These are phyloP conservation scores for Penicillium griseofulvum DNA, from an alignment of 2,329 filamentous ascomycete species.

Conservation along the genomic window DNA sequence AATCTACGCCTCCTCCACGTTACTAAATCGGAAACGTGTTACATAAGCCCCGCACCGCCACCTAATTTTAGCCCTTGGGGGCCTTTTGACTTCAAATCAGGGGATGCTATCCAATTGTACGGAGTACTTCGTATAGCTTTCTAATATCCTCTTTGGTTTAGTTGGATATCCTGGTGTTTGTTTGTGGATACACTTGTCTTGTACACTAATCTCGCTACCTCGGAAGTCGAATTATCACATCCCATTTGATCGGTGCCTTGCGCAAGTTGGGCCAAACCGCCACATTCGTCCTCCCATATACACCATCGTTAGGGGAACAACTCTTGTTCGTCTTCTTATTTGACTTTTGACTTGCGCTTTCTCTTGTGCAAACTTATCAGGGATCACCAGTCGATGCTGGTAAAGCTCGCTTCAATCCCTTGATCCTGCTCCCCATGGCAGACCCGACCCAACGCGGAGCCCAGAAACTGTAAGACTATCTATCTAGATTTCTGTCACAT, in stretches of 20 bases:
- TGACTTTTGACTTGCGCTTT: background rate
- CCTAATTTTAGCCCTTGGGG: background rate
- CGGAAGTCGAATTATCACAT: conserved; percentile 1
- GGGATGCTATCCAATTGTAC: background rate
- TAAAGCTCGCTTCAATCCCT: conserved; percentile 2
- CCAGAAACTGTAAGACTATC: conserved; percentile 25
- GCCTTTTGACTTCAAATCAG: background rate
- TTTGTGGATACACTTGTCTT: conserved; percentile 14
- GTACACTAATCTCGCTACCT: conserved; percentile 19
- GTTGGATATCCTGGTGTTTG: background rate
- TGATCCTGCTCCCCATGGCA: conserved; percentile 24
- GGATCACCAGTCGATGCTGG: conserved; percentile 15
- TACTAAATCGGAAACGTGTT: background rate
- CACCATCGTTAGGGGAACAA: background rate
- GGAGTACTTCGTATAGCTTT: background rate
- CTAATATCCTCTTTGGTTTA: background rate
- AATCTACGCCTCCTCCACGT: background rate
- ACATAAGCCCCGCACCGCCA: conserved; percentile 10
- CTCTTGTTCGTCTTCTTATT: background rate
- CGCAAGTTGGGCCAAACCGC: conserved; percentile 14
- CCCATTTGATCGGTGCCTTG: conserved; percentile 21
- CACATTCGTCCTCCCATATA: conserved; percentile 14
- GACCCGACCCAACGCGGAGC: conserved; percentile 24
- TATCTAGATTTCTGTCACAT: background rate
- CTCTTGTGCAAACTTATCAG: background rate